phyloP scores from a whole-genome alignment of 2,329 filamentous ascomycete species.

The Zasmidium citrigriseum region DNA sequence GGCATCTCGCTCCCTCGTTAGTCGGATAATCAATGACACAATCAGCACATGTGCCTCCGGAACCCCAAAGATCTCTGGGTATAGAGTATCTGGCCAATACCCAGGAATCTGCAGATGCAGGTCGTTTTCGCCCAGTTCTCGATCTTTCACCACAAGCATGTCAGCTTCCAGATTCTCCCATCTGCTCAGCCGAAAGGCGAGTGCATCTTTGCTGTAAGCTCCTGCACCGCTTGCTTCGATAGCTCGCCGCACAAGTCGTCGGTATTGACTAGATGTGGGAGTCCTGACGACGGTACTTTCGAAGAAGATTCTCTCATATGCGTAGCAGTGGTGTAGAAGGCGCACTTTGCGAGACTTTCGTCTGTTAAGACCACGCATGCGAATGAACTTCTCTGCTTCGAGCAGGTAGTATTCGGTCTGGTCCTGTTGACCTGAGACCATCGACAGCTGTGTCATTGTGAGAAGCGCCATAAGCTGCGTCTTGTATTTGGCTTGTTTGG shows the following conservation, averaged over 20 bases:
- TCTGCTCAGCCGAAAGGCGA: background rate
- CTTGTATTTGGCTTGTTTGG: constrained; percentile 6
- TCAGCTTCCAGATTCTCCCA: background rate
- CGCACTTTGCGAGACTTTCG: constrained; percentile 6
- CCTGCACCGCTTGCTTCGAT: background rate
- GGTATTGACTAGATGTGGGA: background rate
- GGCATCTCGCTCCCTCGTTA: background rate
- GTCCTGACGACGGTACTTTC: background rate
- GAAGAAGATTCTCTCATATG: constrained; percentile 8
- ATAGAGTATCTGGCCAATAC: background rate
- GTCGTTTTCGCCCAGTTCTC: background rate
- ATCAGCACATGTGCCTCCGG: background rate
- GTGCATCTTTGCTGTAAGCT: constrained; percentile 3
- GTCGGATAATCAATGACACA: background rate
- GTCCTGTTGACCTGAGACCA: background rate
- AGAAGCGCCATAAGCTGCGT: constrained; percentile 7
- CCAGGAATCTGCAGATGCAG: background rate
- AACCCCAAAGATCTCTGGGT: background rate
- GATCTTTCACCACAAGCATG: background rate
- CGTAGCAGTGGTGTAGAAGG: constrained; percentile 7
- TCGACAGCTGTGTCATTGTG: constrained; percentile 3
- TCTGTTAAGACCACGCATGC: constrained; percentile 1
- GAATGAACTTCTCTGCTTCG: constrained; percentile 9
- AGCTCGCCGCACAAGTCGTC: background rate
- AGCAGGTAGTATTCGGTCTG: constrained; percentile 4